Percentiles rank a stretch among this genome's conserved stretches.
Evolutionary conservation across 1,284 basidiomycete genomes (phyloP).

Genomic region (Cutaneotrichosporon dermatis): DNA sequence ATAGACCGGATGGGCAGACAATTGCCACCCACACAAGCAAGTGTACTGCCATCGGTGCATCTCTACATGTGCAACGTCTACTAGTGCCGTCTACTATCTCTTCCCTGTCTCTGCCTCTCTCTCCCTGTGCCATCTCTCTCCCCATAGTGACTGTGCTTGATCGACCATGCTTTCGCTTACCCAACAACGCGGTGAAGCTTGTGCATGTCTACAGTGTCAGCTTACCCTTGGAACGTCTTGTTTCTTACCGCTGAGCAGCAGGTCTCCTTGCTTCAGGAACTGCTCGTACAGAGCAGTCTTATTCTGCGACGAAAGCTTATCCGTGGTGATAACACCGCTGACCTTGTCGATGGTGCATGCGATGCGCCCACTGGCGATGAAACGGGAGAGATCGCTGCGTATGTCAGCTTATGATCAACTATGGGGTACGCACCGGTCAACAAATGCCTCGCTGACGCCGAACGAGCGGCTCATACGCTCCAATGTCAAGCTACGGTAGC

Average conservation of each 20-base stretch:
- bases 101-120: no score
- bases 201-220: constrained; percentile 41
- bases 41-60: neutral
- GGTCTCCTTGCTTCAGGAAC: constrained; percentile 80
- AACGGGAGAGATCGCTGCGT: constrained; percentile 77
- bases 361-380: constrained; percentile 85
- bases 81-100: no score
- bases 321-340: constrained; percentile 89
- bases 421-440: constrained; percentile 65
- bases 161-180: constrained; percentile 14
- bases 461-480: constrained; percentile 83
- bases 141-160: neutral
- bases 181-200: constrained; percentile 48
- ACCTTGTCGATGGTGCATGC: constrained; percentile 94
- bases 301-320: constrained; percentile 64
- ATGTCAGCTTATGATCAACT: neutral
- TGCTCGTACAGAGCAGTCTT: constrained; percentile 90
- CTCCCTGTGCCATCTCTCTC: no score
- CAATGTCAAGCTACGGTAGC: constrained; percentile 83
- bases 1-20: no score
- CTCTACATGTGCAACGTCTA: neutral
- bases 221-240: neutral
- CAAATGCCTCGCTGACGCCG: constrained; percentile 81
- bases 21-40: no score
- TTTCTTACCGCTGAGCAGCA: constrained; percentile 63